These are phyloP conservation scores for Tieghemiomyces parasiticus DNA, from an alignment of 192 early-diverging fungal species.

Conservation along the genomic window DNA sequence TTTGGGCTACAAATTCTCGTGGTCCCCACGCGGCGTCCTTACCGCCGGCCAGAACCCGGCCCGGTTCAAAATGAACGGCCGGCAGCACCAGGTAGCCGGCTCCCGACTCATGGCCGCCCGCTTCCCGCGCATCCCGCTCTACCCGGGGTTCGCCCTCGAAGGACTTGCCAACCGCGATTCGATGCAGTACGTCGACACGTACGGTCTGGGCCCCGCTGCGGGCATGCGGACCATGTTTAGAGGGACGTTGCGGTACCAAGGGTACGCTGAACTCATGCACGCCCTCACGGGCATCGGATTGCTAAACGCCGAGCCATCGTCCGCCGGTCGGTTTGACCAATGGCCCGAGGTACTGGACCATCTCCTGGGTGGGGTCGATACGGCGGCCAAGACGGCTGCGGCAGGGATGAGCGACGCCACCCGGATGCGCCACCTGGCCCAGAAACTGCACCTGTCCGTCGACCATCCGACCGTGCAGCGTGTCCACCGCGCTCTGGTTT, in stretches of 20 bases:
- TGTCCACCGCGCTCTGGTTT: conserved; percentile 39
- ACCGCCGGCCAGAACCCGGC: conserved; percentile 80
- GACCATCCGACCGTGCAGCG: conserved; percentile 19
- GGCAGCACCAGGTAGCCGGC: conserved; percentile 47
- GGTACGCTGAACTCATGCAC: conserved; percentile 79
- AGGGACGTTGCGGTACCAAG: conserved; percentile 85
- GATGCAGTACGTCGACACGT: conserved; percentile 70
- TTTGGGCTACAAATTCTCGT: conserved; percentile 90
- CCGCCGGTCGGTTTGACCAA: conserved; percentile 12
- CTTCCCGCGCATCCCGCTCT: conserved; percentile 63
- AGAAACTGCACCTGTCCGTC: conserved; percentile 23
- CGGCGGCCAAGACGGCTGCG: conserved; percentile 12
- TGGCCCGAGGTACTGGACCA: conserved; percentile 29
- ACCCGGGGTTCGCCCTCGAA: conserved; percentile 80
- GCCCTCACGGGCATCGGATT: conserved; percentile 65
- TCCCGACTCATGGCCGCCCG: conserved; percentile 46
- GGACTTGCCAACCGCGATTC: conserved; percentile 93
- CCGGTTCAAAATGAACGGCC: conserved; percentile 55
- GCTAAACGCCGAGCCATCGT: conserved; percentile 34
- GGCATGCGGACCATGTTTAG: conserved; percentile 84
- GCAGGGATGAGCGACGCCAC: background rate
- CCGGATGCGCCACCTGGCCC: conserved; percentile 17
- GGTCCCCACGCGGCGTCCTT: conserved; percentile 85
- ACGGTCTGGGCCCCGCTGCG: conserved; percentile 55
- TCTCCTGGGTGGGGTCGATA: conserved; percentile 13